Conservation (phyloP, 805 yeast genomes). For the Cyberlindnera mycetangii region DNA sequence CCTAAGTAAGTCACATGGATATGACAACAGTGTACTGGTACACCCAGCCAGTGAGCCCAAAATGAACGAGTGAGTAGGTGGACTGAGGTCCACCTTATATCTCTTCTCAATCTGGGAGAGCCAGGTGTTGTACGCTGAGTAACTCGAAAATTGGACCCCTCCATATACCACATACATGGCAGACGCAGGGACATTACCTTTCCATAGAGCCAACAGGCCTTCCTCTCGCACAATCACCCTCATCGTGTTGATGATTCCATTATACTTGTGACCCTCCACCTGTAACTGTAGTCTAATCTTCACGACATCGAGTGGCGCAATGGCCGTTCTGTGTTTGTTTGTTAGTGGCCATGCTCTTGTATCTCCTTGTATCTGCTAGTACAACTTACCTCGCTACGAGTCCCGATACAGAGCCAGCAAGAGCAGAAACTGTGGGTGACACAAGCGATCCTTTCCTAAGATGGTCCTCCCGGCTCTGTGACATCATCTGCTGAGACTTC, state of each 20-base stretch:
- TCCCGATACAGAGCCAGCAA: conserved; percentile 47
- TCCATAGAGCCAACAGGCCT: conserved; percentile 83
- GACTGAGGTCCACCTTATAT: conserved; percentile 16
- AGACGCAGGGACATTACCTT: conserved; percentile 93
- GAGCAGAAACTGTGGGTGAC: conserved; percentile 36
- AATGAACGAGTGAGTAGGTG: conserved; percentile 37
- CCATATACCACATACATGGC: conserved; percentile 83
- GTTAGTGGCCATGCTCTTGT: neutral
- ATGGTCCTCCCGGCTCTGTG: conserved; percentile 35
- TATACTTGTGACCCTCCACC: conserved; percentile 31
- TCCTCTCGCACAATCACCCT: conserved; percentile 51
- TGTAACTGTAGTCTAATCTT: conserved; percentile 74
- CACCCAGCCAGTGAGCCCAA: conserved; percentile 81
- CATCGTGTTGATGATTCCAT: conserved; percentile 38
- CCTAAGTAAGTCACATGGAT: conserved; percentile 88
- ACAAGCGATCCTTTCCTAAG: conserved; percentile 42
- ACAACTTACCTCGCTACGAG: conserved; percentile 34
- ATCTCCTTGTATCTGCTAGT: neutral
- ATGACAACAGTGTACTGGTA: conserved; percentile 67
- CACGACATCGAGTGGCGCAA: conserved; percentile 78
- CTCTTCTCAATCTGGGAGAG: conserved; percentile 34
- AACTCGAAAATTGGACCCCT: conserved; percentile 76
- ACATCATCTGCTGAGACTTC: neutral
- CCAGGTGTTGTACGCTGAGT: conserved; percentile 49
- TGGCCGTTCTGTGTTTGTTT: conserved; percentile 42